Conservation (phyloP, 768 basidiomycete genomes). For the Nidularia pulvinata region DNA sequence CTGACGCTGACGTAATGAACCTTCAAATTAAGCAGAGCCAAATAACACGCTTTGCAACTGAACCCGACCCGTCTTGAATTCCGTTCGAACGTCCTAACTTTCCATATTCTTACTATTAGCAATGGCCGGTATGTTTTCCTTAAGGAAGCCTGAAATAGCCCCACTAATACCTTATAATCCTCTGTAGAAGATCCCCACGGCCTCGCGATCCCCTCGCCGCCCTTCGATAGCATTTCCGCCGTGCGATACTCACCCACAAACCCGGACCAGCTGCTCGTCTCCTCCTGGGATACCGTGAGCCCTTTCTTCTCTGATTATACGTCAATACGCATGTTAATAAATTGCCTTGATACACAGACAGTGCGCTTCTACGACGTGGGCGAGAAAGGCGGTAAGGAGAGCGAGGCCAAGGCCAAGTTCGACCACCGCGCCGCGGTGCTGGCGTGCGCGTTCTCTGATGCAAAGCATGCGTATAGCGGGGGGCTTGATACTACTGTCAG, state of each 20-base stretch:
- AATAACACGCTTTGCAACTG: too few species aligned
- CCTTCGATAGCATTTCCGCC: constrained; percentile 84
- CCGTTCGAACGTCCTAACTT: too few species aligned
- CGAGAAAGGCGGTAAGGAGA: constrained; percentile 55
- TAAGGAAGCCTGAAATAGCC: too few species aligned
- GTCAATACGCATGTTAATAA: background rate
- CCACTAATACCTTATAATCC: too few species aligned
- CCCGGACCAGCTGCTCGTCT: constrained; percentile 78
- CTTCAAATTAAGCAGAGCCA: too few species aligned
- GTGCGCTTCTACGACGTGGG: constrained; percentile 55
- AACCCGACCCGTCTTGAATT: too few species aligned
- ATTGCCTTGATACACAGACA: constrained; percentile 15
- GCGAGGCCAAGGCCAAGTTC: constrained; percentile 77
- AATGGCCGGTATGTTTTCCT: too few species aligned
- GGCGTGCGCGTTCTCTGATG: constrained; percentile 75
- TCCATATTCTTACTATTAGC: too few species aligned
- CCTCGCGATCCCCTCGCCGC: constrained; percentile 44
- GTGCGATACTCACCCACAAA: constrained; percentile 81
- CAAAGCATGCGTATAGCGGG: constrained; percentile 75
- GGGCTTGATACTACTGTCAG: constrained; percentile 84
- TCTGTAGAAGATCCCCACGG: too few species aligned
- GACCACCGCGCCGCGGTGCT: constrained; percentile 90
- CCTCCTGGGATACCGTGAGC: constrained; percentile 86
- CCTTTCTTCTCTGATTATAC: constrained; percentile 1
- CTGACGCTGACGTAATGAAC: too few species aligned